phyloP scores from a whole-genome alignment of 2,329 filamentous ascomycete species.

The Colletotrichum tanaceti region DNA sequence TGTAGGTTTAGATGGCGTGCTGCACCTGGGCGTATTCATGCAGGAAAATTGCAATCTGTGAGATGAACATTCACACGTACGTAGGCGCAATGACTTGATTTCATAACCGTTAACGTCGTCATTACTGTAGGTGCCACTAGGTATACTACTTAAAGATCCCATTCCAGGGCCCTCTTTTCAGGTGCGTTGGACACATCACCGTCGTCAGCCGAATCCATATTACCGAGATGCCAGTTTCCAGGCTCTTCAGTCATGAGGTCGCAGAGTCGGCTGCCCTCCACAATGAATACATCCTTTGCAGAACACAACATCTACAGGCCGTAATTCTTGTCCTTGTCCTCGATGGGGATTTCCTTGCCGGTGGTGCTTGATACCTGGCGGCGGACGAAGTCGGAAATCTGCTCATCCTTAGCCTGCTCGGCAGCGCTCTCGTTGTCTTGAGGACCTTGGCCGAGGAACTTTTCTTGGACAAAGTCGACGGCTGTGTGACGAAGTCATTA shows the following conservation, averaged over 20 bases:
- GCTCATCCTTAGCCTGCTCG: constrained; percentile 87
- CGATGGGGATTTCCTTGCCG: constrained; percentile 75
- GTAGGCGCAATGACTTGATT: not conserved
- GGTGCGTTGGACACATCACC: not conserved
- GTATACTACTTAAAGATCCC: constrained; percentile 11
- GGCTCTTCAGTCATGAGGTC: not conserved
- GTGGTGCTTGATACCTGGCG: constrained; percentile 74
- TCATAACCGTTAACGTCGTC: constrained; percentile 19
- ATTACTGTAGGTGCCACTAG: constrained; percentile 6
- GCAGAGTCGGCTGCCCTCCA: not conserved
- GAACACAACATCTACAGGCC: constrained; percentile 17
- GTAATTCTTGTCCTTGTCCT: constrained; percentile 62
- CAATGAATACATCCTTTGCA: not conserved
- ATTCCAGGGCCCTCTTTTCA: constrained; percentile 16
- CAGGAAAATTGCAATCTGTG: not conserved
- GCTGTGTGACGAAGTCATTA: constrained; percentile 58
- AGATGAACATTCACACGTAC: not conserved
- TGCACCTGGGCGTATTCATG: not conserved
- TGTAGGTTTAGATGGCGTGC: not conserved
- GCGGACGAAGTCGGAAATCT: constrained; percentile 79
- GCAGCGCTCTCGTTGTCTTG: constrained; percentile 79
- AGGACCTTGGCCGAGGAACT: constrained; percentile 74
- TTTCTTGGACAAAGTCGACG: constrained; percentile 82
- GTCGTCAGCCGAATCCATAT: not conserved
- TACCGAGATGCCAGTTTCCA: constrained; percentile 16